Evolutionary conservation across 163 green algal genomes (phyloP).

Genomic region (Volvox carteri): DNA sequence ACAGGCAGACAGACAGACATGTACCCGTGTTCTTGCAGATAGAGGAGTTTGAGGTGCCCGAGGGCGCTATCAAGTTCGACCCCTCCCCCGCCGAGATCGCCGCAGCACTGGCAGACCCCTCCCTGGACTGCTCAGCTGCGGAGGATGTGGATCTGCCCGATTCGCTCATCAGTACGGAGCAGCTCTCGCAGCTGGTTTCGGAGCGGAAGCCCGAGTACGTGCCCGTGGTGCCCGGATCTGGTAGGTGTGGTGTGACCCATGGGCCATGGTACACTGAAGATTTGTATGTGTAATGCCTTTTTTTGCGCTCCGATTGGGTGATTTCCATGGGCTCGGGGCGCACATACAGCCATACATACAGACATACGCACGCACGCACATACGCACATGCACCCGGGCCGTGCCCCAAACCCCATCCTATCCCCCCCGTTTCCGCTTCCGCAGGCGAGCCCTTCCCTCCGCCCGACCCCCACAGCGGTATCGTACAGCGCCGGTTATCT

Average conservation of each 20-base stretch:
- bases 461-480: conserved; percentile 74
- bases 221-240: conserved; percentile 62
- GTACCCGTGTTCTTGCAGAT: conserved; percentile 27
- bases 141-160: conserved; percentile 91
- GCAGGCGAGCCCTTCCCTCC: conserved; percentile 51
- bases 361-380: too few relatives aligned
- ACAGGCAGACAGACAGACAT: too few relatives aligned
- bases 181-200: conserved; percentile 73
- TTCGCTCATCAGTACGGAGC: conserved; percentile 81
- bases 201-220: conserved; percentile 84
- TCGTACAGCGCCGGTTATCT: conserved; percentile 89
- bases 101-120: conserved; percentile 48
- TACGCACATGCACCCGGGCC: too few relatives aligned
- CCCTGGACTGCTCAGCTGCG: conserved; percentile 55
- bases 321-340: too few relatives aligned
- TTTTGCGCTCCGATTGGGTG: too few relatives aligned
- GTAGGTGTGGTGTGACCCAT: neutral
- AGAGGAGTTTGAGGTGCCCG: conserved; percentile 81
- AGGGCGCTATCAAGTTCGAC: conserved; percentile 86
- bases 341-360: too few relatives aligned
- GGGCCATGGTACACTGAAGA: neutral
- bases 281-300: too few relatives aligned
- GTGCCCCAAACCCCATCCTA: too few relatives aligned
- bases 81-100: conserved; percentile 66
- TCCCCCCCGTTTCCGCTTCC: neutral